phyloP scores from a whole-genome alignment of 345 rosid species.

The Aquilaria yunnanensis region DNA sequence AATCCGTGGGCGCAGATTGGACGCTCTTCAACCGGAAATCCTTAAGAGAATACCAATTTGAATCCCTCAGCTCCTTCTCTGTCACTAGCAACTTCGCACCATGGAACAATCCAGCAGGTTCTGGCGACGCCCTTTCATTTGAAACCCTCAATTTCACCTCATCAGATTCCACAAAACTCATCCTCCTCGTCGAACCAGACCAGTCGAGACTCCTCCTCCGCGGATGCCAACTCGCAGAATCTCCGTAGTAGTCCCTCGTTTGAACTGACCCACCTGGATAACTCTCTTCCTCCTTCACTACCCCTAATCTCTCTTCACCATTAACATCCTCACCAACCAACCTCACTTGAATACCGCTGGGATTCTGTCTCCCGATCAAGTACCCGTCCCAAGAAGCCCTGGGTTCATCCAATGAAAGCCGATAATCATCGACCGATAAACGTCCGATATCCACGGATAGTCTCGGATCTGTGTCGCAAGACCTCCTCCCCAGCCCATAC shows the following conservation, averaged over 20 bases:
- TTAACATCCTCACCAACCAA: too few relatives aligned
- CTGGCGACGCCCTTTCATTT: slow-evolving; percentile 34
- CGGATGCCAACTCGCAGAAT: slow-evolving; percentile 13
- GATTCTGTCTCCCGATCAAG: slow-evolving; percentile 25
- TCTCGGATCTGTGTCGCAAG: slow-evolving; percentile 66
- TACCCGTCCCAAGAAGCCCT: slow-evolving; percentile 34
- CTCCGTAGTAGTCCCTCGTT: slow-evolving; percentile 24
- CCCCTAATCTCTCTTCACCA: too few relatives aligned
- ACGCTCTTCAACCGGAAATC: background rate
- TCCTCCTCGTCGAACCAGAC: slow-evolving; percentile 14
- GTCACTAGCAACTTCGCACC: slow-evolving; percentile 51
- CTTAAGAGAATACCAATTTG: slow-evolving; percentile 29
- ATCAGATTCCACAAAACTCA: slow-evolving; percentile 22
- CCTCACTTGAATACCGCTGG: too few relatives aligned
- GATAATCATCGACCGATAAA: slow-evolving; percentile 41
- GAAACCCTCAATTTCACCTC: slow-evolving; percentile 14
- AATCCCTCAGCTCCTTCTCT: slow-evolving; percentile 34
- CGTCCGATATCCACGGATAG: slow-evolving; percentile 40
- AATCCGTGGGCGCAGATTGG: too few relatives aligned
- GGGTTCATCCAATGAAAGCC: slow-evolving; percentile 3
- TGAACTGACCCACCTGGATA: slow-evolving; percentile 28
- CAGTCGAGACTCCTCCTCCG: slow-evolving; percentile 24
- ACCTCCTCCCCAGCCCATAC: slow-evolving; percentile 42
- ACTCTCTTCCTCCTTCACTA: slow-evolving; percentile 9
- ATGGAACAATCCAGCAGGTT: slow-evolving; percentile 36